Conservation (phyloP, 768 basidiomycete genomes). For the Chalciporus sphaerocephalus region DNA sequence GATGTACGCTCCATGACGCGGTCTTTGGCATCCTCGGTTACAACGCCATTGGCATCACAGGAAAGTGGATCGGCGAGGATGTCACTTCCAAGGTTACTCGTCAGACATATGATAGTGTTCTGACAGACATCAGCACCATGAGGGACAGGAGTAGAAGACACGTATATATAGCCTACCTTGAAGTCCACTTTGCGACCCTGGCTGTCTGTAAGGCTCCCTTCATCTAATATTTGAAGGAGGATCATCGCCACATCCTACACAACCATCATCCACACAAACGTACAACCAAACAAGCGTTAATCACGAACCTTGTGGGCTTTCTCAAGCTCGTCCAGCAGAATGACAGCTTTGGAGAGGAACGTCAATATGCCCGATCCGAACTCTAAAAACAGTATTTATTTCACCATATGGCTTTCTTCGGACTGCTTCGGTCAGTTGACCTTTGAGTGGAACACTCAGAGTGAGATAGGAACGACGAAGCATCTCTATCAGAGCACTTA, state of each 20-base stretch:
- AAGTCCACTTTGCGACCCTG: conserved; percentile 92
- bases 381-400: neutral
- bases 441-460: conserved; percentile 22
- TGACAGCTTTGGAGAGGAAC: conserved; percentile 43
- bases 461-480: neutral
- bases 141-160: neutral
- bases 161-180: conserved; percentile 44
- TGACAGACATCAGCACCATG: conserved; percentile 19
- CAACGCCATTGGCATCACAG: conserved; percentile 56
- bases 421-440: conserved; percentile 63
- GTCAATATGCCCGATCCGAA: neutral
- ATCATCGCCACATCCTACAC: conserved; percentile 81
- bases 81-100: conserved; percentile 82
- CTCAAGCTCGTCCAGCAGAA: conserved; percentile 63
- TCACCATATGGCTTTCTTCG: conserved; percentile 55
- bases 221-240: conserved; percentile 85
- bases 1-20: conserved; percentile 73
- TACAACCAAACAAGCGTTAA: neutral
- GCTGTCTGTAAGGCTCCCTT: conserved; percentile 85
- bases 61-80: conserved; percentile 68
- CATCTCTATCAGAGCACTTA: conserved; percentile 23
- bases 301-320: conserved; percentile 72
- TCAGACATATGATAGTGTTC: conserved; percentile 91
- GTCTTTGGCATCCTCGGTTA: conserved; percentile 55
- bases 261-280: neutral